These are phyloP conservation scores for Dioszegia hungarica DNA, from an alignment of 768 basidiomycete species.

Conservation along the genomic window DNA sequence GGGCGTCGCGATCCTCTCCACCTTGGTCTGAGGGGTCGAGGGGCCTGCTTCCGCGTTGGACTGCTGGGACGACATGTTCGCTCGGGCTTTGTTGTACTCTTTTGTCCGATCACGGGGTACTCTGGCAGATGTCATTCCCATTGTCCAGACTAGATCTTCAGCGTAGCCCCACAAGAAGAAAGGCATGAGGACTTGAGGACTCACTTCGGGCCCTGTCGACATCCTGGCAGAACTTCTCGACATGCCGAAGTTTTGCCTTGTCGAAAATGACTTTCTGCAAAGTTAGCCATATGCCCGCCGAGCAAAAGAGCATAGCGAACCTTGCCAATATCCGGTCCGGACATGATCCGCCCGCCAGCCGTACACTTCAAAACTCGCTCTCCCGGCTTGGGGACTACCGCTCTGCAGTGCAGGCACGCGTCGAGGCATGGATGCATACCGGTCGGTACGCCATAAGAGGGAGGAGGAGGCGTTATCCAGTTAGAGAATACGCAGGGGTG, in stretches of 20 bases:
- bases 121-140: too few species aligned
- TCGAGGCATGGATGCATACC: neutral
- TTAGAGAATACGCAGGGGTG: neutral
- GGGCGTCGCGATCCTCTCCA: too few species aligned
- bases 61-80: too few species aligned
- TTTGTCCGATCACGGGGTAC: too few species aligned
- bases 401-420: neutral
- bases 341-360: neutral
- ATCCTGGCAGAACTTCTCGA: neutral
- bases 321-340: neutral
- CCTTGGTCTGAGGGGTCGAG: too few species aligned
- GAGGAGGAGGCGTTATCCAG: neutral
- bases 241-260: neutral
- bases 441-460: neutral
- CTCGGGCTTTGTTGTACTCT: too few species aligned
- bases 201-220: neutral
- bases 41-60: too few species aligned
- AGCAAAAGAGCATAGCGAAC: neutral
- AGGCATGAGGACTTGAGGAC: neutral
- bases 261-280: neutral
- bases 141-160: neutral
- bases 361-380: neutral
- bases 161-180: too few species aligned
- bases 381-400: neutral
- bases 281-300: neutral